Base-by-base conservation (phyloP, 208 protist genomes). In the Eutreptiella sp. region DNA sequence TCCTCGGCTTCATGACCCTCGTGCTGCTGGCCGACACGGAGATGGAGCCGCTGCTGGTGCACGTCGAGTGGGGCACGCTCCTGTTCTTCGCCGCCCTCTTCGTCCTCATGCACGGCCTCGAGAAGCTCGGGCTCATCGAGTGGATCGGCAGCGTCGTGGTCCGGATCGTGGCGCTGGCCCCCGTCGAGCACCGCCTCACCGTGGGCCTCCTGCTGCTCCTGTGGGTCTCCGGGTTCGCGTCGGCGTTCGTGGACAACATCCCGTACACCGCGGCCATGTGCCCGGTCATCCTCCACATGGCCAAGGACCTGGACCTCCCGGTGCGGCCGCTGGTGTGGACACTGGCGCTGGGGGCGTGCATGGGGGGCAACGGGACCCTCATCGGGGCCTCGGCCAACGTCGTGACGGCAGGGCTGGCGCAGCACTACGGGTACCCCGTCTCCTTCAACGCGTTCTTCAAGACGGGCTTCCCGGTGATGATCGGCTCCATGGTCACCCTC, bases 291-390 rank as follows among this genome's bases (percentile, higher is more conserved):
- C 46, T 80, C 14, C 28, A 67, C 9, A 28, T 84, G 7, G 55
- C 58, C 3, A 26, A 66, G n/a, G 28, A 53, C 26, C 21, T 7
- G 21, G 54, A 45, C 19, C 46, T 84, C 16, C 68, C 74, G 0
- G 33, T 85, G 2, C 38, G 53, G 47, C 79, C 79, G 1, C 4
- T 85, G 11, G 70, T 72, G 0, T 85, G 66, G 63, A 39, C 78
- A 16, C 39, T 85, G 1, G 64, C 79, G 23, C 53, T 81, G 24
- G 79, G 79, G 26, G 58, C 63, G 14, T 81, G 77, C 46, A 35
- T 83, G 3, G 77, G 77, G 16, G 76, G 77, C 29, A 83, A 82
- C 41, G 77, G 70, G 16, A 82, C 77, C 4, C 42, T 83, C 5
- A 83, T 83, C 60, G 77, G 73, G 21, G 70, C 74, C 14, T 64